These are phyloP conservation scores for Boletus insuetus DNA, from an alignment of 768 basidiomycete species.

Conservation along the genomic window DNA sequence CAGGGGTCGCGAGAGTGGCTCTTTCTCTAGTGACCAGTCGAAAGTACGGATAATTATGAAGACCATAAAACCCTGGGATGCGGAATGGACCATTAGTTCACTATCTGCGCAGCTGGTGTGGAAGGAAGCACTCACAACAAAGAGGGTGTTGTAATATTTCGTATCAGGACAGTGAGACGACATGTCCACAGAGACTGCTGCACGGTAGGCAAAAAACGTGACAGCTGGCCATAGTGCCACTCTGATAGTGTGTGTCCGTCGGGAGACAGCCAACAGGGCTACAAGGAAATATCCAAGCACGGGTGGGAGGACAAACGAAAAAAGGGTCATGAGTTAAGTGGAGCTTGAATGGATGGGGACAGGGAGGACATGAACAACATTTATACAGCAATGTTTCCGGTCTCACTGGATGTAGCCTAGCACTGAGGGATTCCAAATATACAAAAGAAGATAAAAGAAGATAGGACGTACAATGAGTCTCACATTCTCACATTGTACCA, in stretches of 20 bases:
- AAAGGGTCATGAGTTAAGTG: slow-evolving; percentile 35
- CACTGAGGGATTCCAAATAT: no score
- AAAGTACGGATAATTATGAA: slow-evolving; percentile 12
- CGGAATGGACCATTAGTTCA: background rate
- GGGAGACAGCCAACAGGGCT: slow-evolving; percentile 49
- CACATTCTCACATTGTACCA: no score
- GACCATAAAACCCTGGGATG: slow-evolving; percentile 12
- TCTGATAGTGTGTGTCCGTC: slow-evolving; percentile 42
- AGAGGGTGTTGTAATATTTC: background rate
- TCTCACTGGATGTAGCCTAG: no score
- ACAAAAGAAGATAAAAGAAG: no score
- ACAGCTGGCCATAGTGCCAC: slow-evolving; percentile 46
- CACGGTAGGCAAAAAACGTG: slow-evolving; percentile 40
- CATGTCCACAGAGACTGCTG: slow-evolving; percentile 21
- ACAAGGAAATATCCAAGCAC: slow-evolving; percentile 45
- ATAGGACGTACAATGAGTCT: no score
- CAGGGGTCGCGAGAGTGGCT: slow-evolving; percentile 7
- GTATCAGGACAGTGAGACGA: background rate
- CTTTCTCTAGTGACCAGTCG: slow-evolving; percentile 11
- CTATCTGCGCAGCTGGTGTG: background rate
- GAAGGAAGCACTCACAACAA: background rate
- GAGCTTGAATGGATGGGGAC: background rate
- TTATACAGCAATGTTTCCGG: background rate
- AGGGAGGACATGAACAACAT: background rate
- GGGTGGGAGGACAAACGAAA: slow-evolving; percentile 40